phyloP scores from a whole-genome alignment of 805 yeast genomes.

The Sugiyamaella boreocaroliniensis region DNA sequence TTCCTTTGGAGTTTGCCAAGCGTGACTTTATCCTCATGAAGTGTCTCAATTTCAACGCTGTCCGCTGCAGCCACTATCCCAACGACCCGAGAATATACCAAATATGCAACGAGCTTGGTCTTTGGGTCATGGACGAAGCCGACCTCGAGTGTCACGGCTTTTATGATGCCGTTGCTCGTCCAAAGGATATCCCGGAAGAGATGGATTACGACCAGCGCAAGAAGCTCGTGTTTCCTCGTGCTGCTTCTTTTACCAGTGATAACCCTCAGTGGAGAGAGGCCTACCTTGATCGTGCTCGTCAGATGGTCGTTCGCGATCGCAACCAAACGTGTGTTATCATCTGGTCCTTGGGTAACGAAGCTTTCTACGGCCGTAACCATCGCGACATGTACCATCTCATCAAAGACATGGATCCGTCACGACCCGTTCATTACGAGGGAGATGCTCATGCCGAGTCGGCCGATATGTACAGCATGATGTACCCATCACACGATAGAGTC shows the following conservation, averaged over 20 bases:
- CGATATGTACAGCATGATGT: slow-evolving; percentile 32
- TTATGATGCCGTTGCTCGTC: slow-evolving; percentile 13
- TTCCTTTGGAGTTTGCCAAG: slow-evolving; percentile 29
- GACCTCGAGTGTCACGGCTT: slow-evolving; percentile 35
- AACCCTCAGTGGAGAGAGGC: slow-evolving; percentile 30
- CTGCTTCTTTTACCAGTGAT: slow-evolving; percentile 26
- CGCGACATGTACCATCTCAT: slow-evolving; percentile 26
- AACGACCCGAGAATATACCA: slow-evolving; percentile 30
- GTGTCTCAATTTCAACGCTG: slow-evolving; percentile 31
- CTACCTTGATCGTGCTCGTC: slow-evolving; percentile 32
- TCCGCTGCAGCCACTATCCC: slow-evolving; percentile 34
- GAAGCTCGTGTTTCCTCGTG: slow-evolving; percentile 6
- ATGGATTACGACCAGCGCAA: slow-evolving; percentile 9
- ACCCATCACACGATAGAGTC: slow-evolving; percentile 23
- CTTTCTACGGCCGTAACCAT: slow-evolving; percentile 32
- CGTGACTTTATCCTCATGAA: slow-evolving; percentile 31
- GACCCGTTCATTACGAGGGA: slow-evolving; percentile 35
- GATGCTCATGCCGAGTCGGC: slow-evolving; percentile 27
- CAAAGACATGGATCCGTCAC: slow-evolving; percentile 23
- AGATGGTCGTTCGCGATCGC: slow-evolving; percentile 31
- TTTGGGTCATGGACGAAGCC: slow-evolving; percentile 34
- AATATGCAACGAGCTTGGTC: slow-evolving; percentile 29
- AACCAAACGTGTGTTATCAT: slow-evolving; percentile 33
- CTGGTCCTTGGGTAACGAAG: slow-evolving; percentile 36
- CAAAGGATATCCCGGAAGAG: slow-evolving; percentile 11